A percentile compares a stretch with the other conserved stretches of the same genome.
Evolutionary conservation across 1,284 basidiomycete genomes (phyloP).

Genomic region (Boletus semigastroideus): DNA sequence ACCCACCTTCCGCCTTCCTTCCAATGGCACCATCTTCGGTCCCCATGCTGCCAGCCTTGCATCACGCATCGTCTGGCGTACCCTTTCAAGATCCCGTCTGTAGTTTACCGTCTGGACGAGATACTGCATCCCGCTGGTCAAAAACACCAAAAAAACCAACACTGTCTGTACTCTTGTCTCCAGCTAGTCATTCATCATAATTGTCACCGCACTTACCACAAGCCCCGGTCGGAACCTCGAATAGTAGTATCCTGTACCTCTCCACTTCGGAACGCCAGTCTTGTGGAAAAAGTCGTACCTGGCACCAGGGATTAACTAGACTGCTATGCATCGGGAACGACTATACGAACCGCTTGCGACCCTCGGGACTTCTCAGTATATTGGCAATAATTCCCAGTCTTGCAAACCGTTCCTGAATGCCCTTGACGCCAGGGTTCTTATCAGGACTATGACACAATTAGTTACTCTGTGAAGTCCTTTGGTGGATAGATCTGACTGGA

Average conservation of each 20-base stretch:
- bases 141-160: constrained; percentile 66
- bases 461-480: constrained; percentile 5
- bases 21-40: constrained; percentile 57
- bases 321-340: neutral
- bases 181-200: neutral
- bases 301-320: constrained; percentile 5
- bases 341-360: constrained; percentile 68
- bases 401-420: constrained; percentile 83
- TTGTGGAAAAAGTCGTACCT: constrained; percentile 92
- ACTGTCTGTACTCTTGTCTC: constrained; percentile 45
- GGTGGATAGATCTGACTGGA: constrained; percentile 64
- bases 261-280: constrained; percentile 88
- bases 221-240: constrained; percentile 89
- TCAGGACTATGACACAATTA: constrained; percentile 66
- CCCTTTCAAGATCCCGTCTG: constrained; percentile 65
- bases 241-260: constrained; percentile 89
- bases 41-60: constrained; percentile 78
- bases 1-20: constrained; percentile 66
- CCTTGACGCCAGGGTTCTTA: constrained; percentile 84
- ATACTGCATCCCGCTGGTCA: constrained; percentile 80
- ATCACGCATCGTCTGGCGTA: constrained; percentile 63
- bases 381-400: constrained; percentile 82
- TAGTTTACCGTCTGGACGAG: constrained; percentile 78
- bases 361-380: constrained; percentile 76
- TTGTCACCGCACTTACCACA: constrained; percentile 46